Percentiles rank a stretch among this genome's conserved stretches.
These are phyloP conservation scores for Aureobasidium sp. DNA, from an alignment of 2,329 filamentous ascomycete species.

Conservation along the genomic window DNA sequence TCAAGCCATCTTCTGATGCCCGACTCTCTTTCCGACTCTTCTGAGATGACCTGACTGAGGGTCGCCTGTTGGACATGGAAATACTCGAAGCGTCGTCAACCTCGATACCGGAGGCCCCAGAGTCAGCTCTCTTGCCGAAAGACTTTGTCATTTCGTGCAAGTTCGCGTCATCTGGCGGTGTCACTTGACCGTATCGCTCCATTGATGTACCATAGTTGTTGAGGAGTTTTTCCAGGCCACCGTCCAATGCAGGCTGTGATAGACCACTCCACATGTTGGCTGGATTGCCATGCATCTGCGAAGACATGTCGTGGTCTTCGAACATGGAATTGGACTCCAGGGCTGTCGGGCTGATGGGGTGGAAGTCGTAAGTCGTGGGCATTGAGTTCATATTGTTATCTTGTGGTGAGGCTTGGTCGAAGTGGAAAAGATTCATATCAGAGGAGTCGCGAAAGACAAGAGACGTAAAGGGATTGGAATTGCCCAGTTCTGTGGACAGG, in stretches of 20 bases:
- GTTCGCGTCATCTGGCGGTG: constrained; percentile 27
- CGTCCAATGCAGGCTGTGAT: neutral
- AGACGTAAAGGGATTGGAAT: neutral
- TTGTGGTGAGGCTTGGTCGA: neutral
- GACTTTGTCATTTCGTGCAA: neutral
- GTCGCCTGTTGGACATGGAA: neutral
- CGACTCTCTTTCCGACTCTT: constrained; percentile 17
- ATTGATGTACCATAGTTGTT: neutral
- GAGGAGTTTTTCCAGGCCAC: neutral
- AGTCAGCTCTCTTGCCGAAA: neutral
- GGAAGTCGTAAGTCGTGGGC: constrained; percentile 1
- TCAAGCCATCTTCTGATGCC: constrained; percentile 16
- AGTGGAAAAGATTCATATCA: constrained; percentile 13
- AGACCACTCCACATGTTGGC: neutral
- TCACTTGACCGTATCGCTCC: constrained; percentile 30
- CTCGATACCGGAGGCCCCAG: neutral
- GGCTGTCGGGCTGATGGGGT: neutral
- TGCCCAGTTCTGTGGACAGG: neutral
- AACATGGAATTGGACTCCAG: neutral
- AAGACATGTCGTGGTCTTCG: neutral
- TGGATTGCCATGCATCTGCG: neutral
- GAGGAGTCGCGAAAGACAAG: neutral
- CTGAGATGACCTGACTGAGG: neutral
- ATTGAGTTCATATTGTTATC: neutral
- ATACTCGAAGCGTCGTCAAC: neutral